Base-by-base conservation (phyloP, 2,329 filamentous ascomycete genomes). In the Fusarium sp. region DNA sequence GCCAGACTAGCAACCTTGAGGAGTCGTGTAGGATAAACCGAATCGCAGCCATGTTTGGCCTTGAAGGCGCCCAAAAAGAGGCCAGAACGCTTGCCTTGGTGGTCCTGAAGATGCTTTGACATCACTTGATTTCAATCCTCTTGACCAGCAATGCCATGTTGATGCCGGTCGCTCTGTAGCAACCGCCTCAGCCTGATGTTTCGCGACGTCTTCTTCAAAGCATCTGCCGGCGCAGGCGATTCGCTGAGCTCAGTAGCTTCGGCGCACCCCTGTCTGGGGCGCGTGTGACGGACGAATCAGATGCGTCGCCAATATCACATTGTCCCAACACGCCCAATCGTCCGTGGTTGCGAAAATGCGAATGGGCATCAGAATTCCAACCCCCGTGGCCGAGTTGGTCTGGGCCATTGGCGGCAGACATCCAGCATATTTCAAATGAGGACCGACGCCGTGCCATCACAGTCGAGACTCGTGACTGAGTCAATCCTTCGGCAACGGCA, bases 241-340 rank as follows among this genome's bases (percentile, higher is more conserved):
- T 73, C 57, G 51, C 58, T 62, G 56, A 70, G 62, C 60, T 54
- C 54, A 47, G 43, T 65, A 60, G 66, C 44, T 64, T 59, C 52
- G 39, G 28, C 51, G 16, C 57, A 68, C 61, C 71, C 67, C 53
- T 70, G 69, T 55, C 52, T 2, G 9, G 36, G 36, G 41, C 36
- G 56, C 52, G 58, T 51, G 31, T 50, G 47, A 50, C 43, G 34
- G 57, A 16, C 73, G 56, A 76, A 76, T 76, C 70, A 74, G 53
- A 64, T 48, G 65, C 62, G 58, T 18, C 46, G 55, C 48, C 54
- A 68, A 67, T 66, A 73, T 62, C 74, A 76, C 74, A 75, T 73
- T 76, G 69, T 59, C 36, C 62, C 43, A 58, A 50, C 41, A 46
- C 40, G 60, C 44, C 65, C 67, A 75, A 71, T 67, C 62, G 61